These are phyloP conservation scores for Macroventuria anomochaeta DNA, from an alignment of 2,329 filamentous ascomycete genomes.

Conservation along the genomic window DNA sequence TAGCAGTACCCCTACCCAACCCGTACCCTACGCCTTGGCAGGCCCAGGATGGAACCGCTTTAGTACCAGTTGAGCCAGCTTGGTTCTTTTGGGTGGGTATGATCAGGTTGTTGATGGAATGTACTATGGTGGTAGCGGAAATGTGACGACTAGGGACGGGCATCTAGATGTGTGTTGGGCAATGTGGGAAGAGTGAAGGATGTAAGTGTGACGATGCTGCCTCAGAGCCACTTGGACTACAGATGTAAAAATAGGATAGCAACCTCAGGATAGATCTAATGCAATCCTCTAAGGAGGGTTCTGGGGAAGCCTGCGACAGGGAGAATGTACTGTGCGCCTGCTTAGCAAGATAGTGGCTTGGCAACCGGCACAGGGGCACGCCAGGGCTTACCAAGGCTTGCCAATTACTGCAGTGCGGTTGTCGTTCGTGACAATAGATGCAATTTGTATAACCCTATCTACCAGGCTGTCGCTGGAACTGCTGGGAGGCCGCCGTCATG, in stretches of 20 bases:
- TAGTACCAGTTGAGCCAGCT: conserved; percentile 22
- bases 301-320: too few relatives aligned
- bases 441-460: conserved; percentile 22
- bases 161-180: conserved; percentile 27
- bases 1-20: too few relatives aligned
- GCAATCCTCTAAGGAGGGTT: too few relatives aligned
- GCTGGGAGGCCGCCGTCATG: conserved; percentile 18
- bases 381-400: too few relatives aligned
- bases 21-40: conserved; percentile 25
- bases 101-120: conserved; percentile 19
- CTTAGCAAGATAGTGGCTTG: too few relatives aligned
- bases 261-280: too few relatives aligned
- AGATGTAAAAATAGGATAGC: too few relatives aligned
- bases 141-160: conserved; percentile 18
- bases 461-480: conserved; percentile 21
- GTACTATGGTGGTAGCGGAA: conserved; percentile 8
- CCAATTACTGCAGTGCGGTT: too few relatives aligned
- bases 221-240: conserved; percentile 22
- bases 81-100: conserved; percentile 19
- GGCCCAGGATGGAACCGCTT: conserved; percentile 36
- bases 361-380: too few relatives aligned
- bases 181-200: conserved; percentile 24
- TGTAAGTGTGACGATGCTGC: conserved; percentile 25
- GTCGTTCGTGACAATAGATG: too few relatives aligned
- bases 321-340: too few relatives aligned